Evolutionary conservation across 179 eudicot species (phyloP).

Genomic region (Nepenthes alata): DNA sequence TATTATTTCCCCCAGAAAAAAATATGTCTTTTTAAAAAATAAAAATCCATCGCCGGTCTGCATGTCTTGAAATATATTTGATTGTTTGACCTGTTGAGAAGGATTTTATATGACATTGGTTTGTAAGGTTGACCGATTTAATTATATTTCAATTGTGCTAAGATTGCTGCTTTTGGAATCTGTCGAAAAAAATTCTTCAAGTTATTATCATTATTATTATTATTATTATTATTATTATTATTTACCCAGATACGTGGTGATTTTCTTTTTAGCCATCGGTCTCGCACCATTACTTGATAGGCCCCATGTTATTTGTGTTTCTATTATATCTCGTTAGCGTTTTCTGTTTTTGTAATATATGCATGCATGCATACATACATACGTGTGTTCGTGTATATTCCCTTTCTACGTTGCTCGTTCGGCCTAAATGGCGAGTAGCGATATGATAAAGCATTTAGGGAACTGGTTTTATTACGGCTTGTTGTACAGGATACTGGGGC

Average conservation of each 20-base stretch:
- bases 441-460: not conserved
- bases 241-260: too few species aligned
- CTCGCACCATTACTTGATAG: too few species aligned
- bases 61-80: not conserved
- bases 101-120: not conserved
- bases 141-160: too few species aligned
- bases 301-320: too few species aligned
- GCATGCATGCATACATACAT: not conserved
- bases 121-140: too few species aligned
- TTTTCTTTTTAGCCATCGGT: too few species aligned
- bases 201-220: too few species aligned
- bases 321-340: not conserved
- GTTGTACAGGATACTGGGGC: constrained; percentile 2
- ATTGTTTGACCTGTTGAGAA: not conserved
- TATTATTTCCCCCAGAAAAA: too few species aligned
- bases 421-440: not conserved
- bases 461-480: not conserved
- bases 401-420: not conserved
- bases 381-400: not conserved
- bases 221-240: too few species aligned
- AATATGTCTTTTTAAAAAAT: too few species aligned
- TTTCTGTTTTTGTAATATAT: not conserved
- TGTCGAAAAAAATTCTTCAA: too few species aligned
- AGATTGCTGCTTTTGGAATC: too few species aligned
- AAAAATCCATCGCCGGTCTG: not conserved